Conservation (phyloP, 352 stramenopile species). For the Phytophthora melonis region DNA sequence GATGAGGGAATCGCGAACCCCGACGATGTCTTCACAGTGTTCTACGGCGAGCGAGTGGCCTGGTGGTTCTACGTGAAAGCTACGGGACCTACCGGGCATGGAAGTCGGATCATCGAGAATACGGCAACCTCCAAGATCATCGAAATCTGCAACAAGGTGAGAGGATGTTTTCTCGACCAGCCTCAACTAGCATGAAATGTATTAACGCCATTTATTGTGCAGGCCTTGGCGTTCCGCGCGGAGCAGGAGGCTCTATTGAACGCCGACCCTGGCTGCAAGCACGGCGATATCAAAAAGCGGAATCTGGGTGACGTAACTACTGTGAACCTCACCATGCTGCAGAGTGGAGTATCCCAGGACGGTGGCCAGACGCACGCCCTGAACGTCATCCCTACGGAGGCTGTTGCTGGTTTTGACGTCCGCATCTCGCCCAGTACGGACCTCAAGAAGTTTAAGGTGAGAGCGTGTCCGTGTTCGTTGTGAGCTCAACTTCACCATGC, state of each 20-base stretch:
- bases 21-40: constrained; percentile 93
- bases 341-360: constrained; percentile 88
- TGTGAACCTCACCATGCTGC: constrained; percentile 95
- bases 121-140: constrained; percentile 96
- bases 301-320: constrained; percentile 96
- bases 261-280: constrained; percentile 83
- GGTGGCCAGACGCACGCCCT: constrained; percentile 89
- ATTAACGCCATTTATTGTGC: constrained; percentile 76
- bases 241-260: constrained; percentile 90
- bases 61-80: constrained; percentile 93
- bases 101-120: constrained; percentile 94
- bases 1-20: constrained; percentile 95
- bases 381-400: constrained; percentile 95
- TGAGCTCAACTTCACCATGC: neutral
- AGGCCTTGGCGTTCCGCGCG: constrained; percentile 88
- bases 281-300: constrained; percentile 92
- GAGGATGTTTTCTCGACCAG: too few species aligned
- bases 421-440: constrained; percentile 93
- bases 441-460: constrained; percentile 80
- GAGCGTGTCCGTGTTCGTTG: neutral
- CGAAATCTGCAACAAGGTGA: constrained; percentile 77
- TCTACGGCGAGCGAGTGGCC: constrained; percentile 95
- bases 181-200: too few species aligned
- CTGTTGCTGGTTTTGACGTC: constrained; percentile 94
- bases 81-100: constrained; percentile 82